A percentile compares a stretch with the other conserved stretches of the same genome.
Evolutionary conservation across 2,329 filamentous ascomycete species (phyloP).

Genomic region (Sodiomyces alkalinus): DNA sequence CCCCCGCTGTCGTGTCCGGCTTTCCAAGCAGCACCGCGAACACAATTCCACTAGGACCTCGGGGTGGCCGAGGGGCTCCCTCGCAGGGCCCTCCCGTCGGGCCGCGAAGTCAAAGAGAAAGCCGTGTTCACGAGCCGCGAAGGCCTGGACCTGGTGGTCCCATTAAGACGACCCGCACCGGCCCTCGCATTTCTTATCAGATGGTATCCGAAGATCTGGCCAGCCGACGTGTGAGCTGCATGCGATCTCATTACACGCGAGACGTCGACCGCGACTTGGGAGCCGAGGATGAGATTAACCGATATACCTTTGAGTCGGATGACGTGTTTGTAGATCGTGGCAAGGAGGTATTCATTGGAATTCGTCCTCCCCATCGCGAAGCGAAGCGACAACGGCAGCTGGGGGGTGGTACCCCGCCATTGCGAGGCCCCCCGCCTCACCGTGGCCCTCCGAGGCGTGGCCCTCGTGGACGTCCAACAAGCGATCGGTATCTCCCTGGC

Average conservation of each 20-base stretch:
- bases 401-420: slow-evolving; percentile 9
- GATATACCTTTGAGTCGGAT: slow-evolving; percentile 58
- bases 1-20: slow-evolving; percentile 3
- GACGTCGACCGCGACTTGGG: slow-evolving; percentile 25
- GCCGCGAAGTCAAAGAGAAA: background rate
- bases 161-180: slow-evolving; percentile 21
- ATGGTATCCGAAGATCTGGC: slow-evolving; percentile 52
- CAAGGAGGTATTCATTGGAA: slow-evolving; percentile 52
- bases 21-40: slow-evolving; percentile 12
- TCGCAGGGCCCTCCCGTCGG: background rate
- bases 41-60: slow-evolving; percentile 22
- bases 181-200: slow-evolving; percentile 27
- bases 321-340: slow-evolving; percentile 56
- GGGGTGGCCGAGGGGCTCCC: slow-evolving; percentile 5
- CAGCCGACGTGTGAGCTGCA: slow-evolving; percentile 44
- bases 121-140: no score
- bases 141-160: slow-evolving; percentile 3
- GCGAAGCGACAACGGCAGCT: slow-evolving; percentile 17
- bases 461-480: slow-evolving; percentile 13
- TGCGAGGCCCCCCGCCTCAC: background rate
- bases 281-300: slow-evolving; percentile 37
- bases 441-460: slow-evolving; percentile 4
- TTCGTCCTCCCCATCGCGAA: slow-evolving; percentile 43
- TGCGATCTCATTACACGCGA: slow-evolving; percentile 30
- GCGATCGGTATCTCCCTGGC: slow-evolving; percentile 19